Base-by-base conservation (phyloP, 129 eudicot species). In the Flaveria brownii region DNA sequence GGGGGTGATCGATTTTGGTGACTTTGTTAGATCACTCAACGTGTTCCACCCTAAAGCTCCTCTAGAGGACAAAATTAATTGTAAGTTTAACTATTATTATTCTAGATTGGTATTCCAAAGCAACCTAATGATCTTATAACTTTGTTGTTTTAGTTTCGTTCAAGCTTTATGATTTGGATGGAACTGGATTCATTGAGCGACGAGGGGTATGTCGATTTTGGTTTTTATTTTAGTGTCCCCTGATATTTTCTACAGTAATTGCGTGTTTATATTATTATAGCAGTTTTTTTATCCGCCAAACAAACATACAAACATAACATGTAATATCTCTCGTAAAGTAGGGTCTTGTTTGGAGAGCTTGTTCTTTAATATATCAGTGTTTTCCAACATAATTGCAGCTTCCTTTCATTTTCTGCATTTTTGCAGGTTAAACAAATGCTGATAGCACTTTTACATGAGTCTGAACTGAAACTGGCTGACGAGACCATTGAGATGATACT, bases 41-140 rank as follows among this genome's bases (percentile, higher is more conserved):
- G 96, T 94, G 80, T 94, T 94, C 80, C 98, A 94, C 84, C 97
- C 97, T 33, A 87, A 89, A 86, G 98, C 97, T 77, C 83, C 98
- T 57, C 79, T 77, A 82, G 97, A 94, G 79, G 99, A 89, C 71
- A 94, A 94, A 76, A 91, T 94, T 41, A 82, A 89, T 41, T 91
- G 99, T 91, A 81, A 77, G 92, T 81, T 33, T 30, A 16, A 9
- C 51, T 73, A 25, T 55, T 66, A 12, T 5, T 66, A 30, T 3
- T 66, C 28, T 73, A 5, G 49, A 56, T 67, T 42, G 47, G 15
- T 50, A 23, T 39, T 72, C 22, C 68, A 51, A 55, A 74, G 9
- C 79, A 54, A 67, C 33, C 22, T 65, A 56, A 17, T 73, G 42
- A 54, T 66, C 79, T 42, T 67, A 47, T 68, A 45, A 54, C 70